Evolutionary conservation across 139 green algal genomes (phyloP), one percentile per base, ranked within the genome.

Genomic region (Prasinococcaceae sp.): DNA sequence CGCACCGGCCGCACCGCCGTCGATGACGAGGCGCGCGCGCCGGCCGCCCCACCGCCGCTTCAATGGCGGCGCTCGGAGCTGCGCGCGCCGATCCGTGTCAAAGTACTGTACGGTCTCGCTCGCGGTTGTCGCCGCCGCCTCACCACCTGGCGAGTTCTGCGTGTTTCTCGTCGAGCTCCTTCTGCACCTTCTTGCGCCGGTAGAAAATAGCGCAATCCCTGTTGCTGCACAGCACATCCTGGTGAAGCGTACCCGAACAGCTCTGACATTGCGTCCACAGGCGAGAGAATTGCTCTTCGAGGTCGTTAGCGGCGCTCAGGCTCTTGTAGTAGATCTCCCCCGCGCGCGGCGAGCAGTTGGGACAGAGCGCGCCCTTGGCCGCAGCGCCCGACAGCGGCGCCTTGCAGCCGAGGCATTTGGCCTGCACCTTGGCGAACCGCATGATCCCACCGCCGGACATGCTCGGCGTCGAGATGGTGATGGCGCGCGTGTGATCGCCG

Each of bases 131-230:
- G n/a, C n/a, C n/a, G n/a, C n/a, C n/a, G n/a, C n/a, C n/a, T n/a
- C n/a, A n/a, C n/a, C n/a, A 61, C 44, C 50, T 57, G 3, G 22
- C 24, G 3, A 64, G 55, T 33, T 64, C 50, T 22, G 47, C 20
- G 38, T 92, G 64, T 0, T 81, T 79, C 55, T 96, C 90, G 32
- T 70, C 73, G 2, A 97, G 73, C 55, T 98, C 90, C 67, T 95
- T 96, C 59, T 93, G 82, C 33, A 92, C 83, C 72, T 98, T 93
- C 64, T 83, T 92, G 35, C 84, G 59, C 8, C 84, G 68, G 69
- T 98, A 98, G 73, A 98, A 98, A 69, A 98, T 98, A 50, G 90
- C 90, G 73, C 90, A 98, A 68, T 97, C 90, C 2, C 86, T 63
- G 19, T 55, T 66, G 58, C 79, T 89, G 76, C 90, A 98, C 59